phyloP scores from a whole-genome alignment of 2,329 filamentous ascomycete species.

The Zymoseptoria crescenta region DNA sequence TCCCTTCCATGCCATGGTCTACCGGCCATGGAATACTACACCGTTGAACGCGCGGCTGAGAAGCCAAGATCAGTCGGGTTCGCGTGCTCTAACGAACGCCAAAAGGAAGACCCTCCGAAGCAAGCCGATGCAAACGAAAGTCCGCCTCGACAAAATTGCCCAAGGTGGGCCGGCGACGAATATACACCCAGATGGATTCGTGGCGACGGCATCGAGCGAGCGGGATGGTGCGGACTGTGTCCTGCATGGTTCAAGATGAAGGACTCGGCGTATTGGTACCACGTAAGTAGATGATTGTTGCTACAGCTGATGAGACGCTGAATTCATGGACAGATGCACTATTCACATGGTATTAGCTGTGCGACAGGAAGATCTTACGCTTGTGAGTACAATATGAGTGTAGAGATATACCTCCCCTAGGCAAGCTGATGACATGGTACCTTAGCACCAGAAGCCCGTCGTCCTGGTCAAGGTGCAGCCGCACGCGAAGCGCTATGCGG shows the following conservation, averaged over 20 bases:
- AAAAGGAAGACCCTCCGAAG: conserved; percentile 2
- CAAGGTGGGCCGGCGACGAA: conserved; percentile 67
- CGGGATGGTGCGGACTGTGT: conserved; percentile 85
- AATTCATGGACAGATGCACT: conserved; percentile 51
- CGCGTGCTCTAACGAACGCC: not conserved
- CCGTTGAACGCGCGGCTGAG: not conserved
- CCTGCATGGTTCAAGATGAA: conserved; percentile 84
- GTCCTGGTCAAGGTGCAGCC: conserved; percentile 73
- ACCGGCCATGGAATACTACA: not conserved
- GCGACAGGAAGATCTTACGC: conserved; percentile 72
- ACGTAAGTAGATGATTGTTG: conserved; percentile 33
- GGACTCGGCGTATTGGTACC: conserved; percentile 89
- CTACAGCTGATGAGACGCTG: not conserved
- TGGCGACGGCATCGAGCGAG: conserved; percentile 77
- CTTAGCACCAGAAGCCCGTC: conserved; percentile 59
- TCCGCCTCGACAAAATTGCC: conserved; percentile 15
- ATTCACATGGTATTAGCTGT: conserved; percentile 78
- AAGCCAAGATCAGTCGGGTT: not conserved
- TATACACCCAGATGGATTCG: conserved; percentile 81
- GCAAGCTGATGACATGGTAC: not conserved
- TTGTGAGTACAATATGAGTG: conserved; percentile 4
- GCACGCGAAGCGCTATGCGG: conserved; percentile 75
- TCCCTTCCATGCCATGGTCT: not conserved
- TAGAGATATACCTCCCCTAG: not conserved
- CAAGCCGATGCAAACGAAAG: not conserved